Conservation (phyloP, 73 alveolate genomes). For the Halteria grandinella region DNA sequence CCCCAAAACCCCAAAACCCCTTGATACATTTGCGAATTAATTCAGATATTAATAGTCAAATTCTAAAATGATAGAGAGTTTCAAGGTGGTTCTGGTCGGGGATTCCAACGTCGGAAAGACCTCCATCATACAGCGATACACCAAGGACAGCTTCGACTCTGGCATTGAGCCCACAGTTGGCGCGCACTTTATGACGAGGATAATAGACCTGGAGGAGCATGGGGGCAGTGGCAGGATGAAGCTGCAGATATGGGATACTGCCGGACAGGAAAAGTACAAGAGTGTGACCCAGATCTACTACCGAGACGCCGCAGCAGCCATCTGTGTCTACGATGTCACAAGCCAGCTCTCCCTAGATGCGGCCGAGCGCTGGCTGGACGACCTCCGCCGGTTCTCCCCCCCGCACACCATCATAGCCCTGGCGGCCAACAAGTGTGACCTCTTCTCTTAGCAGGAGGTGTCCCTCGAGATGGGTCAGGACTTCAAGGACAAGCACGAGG, state of each 20-base stretch:
- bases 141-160: constrained; percentile 65
- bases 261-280: constrained; percentile 89
- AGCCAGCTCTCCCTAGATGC: constrained; percentile 70
- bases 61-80: constrained; percentile 23
- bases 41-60: too few species aligned
- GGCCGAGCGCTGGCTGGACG: constrained; percentile 80
- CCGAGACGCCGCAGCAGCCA: constrained; percentile 89
- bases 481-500: constrained; percentile 53
- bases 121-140: constrained; percentile 68
- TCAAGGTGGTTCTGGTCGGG: constrained; percentile 89
- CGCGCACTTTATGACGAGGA: constrained; percentile 80
- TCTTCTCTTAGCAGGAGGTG: constrained; percentile 75
- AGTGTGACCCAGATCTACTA: constrained; percentile 81
- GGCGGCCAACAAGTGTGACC: constrained; percentile 90
- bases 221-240: constrained; percentile 56
- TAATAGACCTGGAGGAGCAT: constrained; percentile 40
- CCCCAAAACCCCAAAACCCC: too few species aligned
- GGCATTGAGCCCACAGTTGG: constrained; percentile 81
- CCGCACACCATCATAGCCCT: constrained; percentile 71
- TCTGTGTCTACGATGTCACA: constrained; percentile 82
- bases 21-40: too few species aligned
- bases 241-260: constrained; percentile 94
- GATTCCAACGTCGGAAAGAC: constrained; percentile 95
- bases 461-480: constrained; percentile 44
- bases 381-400: constrained; percentile 79